These are phyloP conservation scores for Daldinia childiae DNA, from an alignment of 495 filamentous ascomycete species.

Conservation along the genomic window DNA sequence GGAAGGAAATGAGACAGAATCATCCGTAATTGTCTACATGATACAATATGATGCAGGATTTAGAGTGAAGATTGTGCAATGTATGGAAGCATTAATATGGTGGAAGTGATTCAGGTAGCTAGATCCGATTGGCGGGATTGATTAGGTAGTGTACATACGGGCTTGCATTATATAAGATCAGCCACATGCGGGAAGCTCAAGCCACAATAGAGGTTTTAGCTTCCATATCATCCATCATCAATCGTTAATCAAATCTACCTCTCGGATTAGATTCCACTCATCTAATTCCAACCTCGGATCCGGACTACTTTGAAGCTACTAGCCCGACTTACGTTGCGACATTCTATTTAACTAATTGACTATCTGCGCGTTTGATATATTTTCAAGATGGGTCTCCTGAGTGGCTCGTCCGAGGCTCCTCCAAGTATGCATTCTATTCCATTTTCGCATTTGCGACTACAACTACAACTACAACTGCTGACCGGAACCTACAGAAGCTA, in stretches of 20 bases:
- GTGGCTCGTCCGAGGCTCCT: conserved; percentile 46
- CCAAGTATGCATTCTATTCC: conserved; percentile 43
- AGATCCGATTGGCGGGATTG: too few species aligned
- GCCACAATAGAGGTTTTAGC: neutral
- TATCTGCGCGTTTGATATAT: conserved; percentile 31
- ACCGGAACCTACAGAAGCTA: conserved; percentile 63
- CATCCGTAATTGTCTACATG: too few species aligned
- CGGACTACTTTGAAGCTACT: conserved; percentile 4
- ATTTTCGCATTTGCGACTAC: neutral
- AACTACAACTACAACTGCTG: too few species aligned
- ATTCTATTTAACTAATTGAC: conserved; percentile 15
- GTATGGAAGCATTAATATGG: too few species aligned
- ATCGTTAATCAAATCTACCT: neutral
- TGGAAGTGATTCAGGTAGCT: too few species aligned
- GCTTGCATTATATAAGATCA: too few species aligned
- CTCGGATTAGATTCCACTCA: neutral
- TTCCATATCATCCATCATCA: neutral
- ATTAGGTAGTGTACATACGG: too few species aligned
- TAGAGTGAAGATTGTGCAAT: too few species aligned
- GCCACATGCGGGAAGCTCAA: neutral
- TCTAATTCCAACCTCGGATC: neutral
- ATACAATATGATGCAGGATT: too few species aligned
- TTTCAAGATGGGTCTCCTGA: conserved; percentile 49
- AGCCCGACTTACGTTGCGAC: conserved; percentile 9
- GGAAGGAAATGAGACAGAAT: too few species aligned